Conservation (phyloP, 306 rosid species). For the Sindora glabra region DNA sequence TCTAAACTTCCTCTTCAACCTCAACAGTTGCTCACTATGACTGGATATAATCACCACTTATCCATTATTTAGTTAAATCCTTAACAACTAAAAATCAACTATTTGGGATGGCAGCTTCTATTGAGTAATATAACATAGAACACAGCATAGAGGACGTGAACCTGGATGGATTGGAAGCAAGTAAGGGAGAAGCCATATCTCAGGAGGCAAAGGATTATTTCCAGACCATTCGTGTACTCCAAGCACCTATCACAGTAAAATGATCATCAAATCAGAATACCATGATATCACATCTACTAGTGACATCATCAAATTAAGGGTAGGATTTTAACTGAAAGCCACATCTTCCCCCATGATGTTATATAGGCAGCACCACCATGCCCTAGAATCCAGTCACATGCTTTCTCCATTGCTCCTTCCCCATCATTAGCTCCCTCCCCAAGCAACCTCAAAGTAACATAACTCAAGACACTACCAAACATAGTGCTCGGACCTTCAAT, state of each 20-base stretch:
- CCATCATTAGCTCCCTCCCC: constrained; percentile 82
- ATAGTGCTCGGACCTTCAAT: constrained; percentile 90
- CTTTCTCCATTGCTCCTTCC: constrained; percentile 54
- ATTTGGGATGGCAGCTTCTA: neutral
- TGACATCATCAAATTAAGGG: constrained; percentile 10
- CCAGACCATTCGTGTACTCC: constrained; percentile 92
- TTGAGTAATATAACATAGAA: neutral
- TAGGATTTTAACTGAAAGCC: constrained; percentile 73
- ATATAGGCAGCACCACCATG: constrained; percentile 78
- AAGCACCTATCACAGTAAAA: constrained; percentile 48
- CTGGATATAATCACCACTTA: neutral
- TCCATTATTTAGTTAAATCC: neutral
- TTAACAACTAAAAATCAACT: neutral
- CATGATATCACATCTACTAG: neutral
- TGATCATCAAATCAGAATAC: neutral
- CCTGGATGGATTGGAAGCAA: constrained; percentile 82
- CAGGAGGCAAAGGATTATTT: constrained; percentile 90
- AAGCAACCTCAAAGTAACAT: constrained; percentile 60
- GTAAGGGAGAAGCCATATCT: constrained; percentile 89
- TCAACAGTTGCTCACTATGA: neutral
- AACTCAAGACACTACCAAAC: constrained; percentile 75
- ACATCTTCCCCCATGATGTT: constrained; percentile 94
- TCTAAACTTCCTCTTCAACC: neutral
- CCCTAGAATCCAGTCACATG: constrained; percentile 61
- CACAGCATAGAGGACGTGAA: constrained; percentile 15